Evolutionary conservation across 2,329 filamentous ascomycete species (phyloP).

Genomic region (Venturia carpophila): DNA sequence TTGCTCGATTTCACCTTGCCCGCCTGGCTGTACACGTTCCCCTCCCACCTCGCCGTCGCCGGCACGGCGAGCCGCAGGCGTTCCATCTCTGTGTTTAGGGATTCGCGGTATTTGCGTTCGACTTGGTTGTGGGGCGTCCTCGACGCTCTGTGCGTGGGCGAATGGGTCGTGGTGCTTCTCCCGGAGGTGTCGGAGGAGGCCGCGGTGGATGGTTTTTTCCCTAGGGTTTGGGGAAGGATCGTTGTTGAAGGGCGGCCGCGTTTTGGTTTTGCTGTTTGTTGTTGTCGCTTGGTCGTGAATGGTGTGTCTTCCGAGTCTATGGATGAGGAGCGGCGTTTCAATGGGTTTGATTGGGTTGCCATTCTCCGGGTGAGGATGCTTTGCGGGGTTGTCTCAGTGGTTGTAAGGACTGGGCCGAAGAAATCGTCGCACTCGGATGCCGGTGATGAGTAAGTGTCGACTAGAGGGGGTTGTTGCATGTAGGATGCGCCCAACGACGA

Average conservation of each 20-base stretch:
- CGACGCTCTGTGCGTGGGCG: constrained; percentile 8
- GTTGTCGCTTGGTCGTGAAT: not conserved
- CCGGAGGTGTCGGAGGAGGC: not conserved
- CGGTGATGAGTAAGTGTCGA: not conserved
- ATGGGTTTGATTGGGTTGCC: not conserved
- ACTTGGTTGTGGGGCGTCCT: constrained; percentile 39
- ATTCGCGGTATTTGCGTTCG: constrained; percentile 40
- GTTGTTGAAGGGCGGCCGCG: not conserved
- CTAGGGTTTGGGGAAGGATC: not conserved
- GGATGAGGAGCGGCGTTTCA: not conserved
- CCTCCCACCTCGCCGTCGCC: not conserved
- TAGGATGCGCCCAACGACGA: not conserved
- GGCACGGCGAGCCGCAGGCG: constrained; percentile 34
- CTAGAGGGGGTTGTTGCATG: not conserved
- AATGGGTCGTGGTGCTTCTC: not conserved
- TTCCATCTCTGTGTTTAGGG: constrained; percentile 40
- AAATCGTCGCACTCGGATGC: not conserved
- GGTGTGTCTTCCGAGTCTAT: not conserved
- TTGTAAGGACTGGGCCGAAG: not conserved
- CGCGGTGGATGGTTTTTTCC: not conserved
- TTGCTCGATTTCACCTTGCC: constrained; percentile 32
- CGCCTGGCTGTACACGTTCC: constrained; percentile 33
- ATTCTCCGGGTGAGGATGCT: not conserved
- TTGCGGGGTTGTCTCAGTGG: too few relatives aligned
- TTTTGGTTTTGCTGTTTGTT: not conserved